Base-by-base conservation (phyloP, 805 yeast genomes). In the Saccharomyces jurei region DNA sequence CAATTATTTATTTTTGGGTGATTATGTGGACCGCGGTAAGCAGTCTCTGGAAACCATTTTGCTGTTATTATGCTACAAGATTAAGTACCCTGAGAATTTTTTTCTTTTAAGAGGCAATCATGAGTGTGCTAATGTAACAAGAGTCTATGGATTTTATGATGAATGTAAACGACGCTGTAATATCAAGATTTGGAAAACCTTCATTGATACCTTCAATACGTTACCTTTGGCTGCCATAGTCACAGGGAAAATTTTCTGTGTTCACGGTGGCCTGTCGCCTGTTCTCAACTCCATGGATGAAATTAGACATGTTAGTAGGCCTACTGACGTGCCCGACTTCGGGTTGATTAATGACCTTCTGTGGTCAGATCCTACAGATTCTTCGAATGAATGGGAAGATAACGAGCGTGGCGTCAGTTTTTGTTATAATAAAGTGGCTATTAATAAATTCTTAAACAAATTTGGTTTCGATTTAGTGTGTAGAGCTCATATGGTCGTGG, bases 1-100 rank as follows among this genome's bases (percentile, higher is more conserved):
- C 13, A 94, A 92, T 70, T 92, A 90, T 71, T 74, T 92, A 60
- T 92, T 92, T 64, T 72, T 92, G 48, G 99, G 99, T 30, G 99
- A 92, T 71, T 92, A 92, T 70, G 99, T 92, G 52, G 99, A 92
- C 73, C 80, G 99, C 60, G 99, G 99, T 55, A 92, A 94, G 71
- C 99, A 92, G 72, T 85, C 94, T 2, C 74, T 92, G 55, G 99
- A 92, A 69, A 92, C 98, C 0, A 90, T 92, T 27, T 74, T 92
- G 55, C 76, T 92, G 50, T 75, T 92, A 56, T 76, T 92, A 52
- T 90, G 97, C 71, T 92, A 89, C 75, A 92, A 92, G 71, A 91
- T 92, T 71, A 92, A 91, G 70, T 91, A 90, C 66, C 98, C 98
- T 0, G 97, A 92, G 65, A 92, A 92, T 73, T 90, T 92, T 70